Percentiles rank a stretch among this genome's conserved stretches.
These are phyloP conservation scores for Penicillium goetzii DNA, from an alignment of 495 filamentous ascomycete species.

Conservation along the genomic window DNA sequence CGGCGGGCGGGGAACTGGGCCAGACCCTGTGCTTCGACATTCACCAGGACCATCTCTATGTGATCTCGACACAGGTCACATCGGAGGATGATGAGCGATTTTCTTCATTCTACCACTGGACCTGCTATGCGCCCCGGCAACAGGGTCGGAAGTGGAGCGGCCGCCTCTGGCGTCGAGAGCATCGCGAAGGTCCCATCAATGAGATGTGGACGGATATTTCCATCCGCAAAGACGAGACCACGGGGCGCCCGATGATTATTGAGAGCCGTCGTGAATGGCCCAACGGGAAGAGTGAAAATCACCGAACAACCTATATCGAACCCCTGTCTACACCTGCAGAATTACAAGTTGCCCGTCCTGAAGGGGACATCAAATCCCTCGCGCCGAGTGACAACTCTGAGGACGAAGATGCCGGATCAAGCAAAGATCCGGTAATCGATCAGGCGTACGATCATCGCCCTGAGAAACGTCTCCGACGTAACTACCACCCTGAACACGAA, in stretches of 20 bases:
- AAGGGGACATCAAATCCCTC: slow-evolving; percentile 22
- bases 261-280: slow-evolving; percentile 77
- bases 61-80: slow-evolving; percentile 66
- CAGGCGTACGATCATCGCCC: slow-evolving; percentile 45
- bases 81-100: slow-evolving; percentile 67
- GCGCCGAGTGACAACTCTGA: neutral
- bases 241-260: slow-evolving; percentile 61
- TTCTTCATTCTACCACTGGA: slow-evolving; percentile 72
- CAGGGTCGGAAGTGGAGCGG: slow-evolving; percentile 27
- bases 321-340: slow-evolving; percentile 54
- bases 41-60: slow-evolving; percentile 69
- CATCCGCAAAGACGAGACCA: slow-evolving; percentile 64
- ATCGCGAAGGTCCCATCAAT: slow-evolving; percentile 75
- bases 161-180: slow-evolving; percentile 66
- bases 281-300: slow-evolving; percentile 58
- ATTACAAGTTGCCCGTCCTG: slow-evolving; percentile 9
- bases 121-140: slow-evolving; percentile 57
- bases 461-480: slow-evolving; percentile 42
- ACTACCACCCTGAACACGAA: slow-evolving; percentile 53
- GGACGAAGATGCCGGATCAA: neutral
- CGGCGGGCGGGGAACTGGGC: slow-evolving; percentile 57
- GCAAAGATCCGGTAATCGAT: slow-evolving; percentile 32
- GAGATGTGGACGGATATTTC: slow-evolving; percentile 74
- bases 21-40: slow-evolving; percentile 75
- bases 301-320: slow-evolving; percentile 71